These are phyloP conservation scores for Aspergillus hortae DNA, from an alignment of 2,329 filamentous ascomycete genomes.

Conservation along the genomic window DNA sequence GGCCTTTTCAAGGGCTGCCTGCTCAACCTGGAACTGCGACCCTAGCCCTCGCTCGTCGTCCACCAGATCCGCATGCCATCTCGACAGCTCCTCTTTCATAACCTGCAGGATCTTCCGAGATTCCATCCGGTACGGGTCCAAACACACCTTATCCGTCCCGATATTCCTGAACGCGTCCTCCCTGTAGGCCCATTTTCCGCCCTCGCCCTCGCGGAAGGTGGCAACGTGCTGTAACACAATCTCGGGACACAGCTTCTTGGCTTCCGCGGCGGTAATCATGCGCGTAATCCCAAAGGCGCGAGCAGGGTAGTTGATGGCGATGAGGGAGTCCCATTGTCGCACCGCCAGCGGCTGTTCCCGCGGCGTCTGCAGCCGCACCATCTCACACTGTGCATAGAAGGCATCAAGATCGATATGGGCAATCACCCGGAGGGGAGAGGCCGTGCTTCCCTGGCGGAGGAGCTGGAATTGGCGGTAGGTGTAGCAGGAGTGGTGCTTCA, in stretches of 20 bases:
- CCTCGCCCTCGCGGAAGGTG: slow-evolving; percentile 89
- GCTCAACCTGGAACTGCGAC: slow-evolving; percentile 21
- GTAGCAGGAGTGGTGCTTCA: slow-evolving; percentile 61
- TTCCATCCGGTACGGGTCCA: slow-evolving; percentile 86
- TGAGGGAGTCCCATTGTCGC: slow-evolving; percentile 92
- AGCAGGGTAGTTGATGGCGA: slow-evolving; percentile 94
- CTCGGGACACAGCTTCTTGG: slow-evolving; percentile 78
- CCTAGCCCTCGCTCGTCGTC: slow-evolving; percentile 11
- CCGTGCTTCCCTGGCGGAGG: slow-evolving; percentile 66
- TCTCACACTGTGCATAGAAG: slow-evolving; percentile 96
- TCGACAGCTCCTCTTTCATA: slow-evolving; percentile 70
- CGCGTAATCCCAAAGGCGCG: slow-evolving; percentile 74
- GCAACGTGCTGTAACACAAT: slow-evolving; percentile 89
- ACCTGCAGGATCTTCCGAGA: slow-evolving; percentile 75
- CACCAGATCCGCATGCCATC: slow-evolving; percentile 24
- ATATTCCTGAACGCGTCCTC: slow-evolving; percentile 77
- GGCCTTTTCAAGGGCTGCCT: slow-evolving; percentile 77
- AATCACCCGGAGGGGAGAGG: slow-evolving; percentile 78
- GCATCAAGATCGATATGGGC: slow-evolving; percentile 95
- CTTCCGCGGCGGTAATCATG: slow-evolving; percentile 75
- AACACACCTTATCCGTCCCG: slow-evolving; percentile 83
- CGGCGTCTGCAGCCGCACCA: slow-evolving; percentile 72
- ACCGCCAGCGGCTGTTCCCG: slow-evolving; percentile 82
- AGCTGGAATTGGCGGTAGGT: slow-evolving; percentile 80
- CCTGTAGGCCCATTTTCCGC: slow-evolving; percentile 80